Base-by-base conservation (phyloP, 345 rosid species). In the Rhodamnia argentea region DNA sequence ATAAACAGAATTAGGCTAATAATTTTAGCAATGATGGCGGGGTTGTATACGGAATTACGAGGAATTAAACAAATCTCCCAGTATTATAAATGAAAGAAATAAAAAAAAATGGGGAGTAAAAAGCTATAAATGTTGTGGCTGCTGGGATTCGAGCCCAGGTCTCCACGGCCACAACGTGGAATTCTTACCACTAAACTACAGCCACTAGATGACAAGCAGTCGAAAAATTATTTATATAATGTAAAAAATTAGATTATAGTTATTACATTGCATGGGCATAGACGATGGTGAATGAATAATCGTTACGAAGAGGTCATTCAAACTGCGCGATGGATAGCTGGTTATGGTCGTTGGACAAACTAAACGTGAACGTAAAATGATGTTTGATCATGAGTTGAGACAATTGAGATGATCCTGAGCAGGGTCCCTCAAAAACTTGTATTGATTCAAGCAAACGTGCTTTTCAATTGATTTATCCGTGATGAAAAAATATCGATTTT, bases 71-170 rank as follows among this genome's bases (percentile, higher is more conserved):
- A 60, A 60, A 60, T 60, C 6, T 62, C 40, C 40, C 40, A 27
- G 20, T 2, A 13, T 64, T 8, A 7, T 64, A 32, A 32, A 32
- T 15, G 24, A 16, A 64, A 64, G 13, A 32, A 1, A 24, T 18
- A 16, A 2, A 32, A 32, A 40, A 4, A 37, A 18, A 16, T 37
- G 40, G 40, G 4, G 37, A 4, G 18, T 0, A 18, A 3, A 64
- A 64, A 9, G 3, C 2, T 0, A 1, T 11, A 0, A 9, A 18
- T 0, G 1, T 1, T 94, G 95, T 91, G 95, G 96, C 96, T 94
- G 94, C 92, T 96, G 93, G 96, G 96, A 95, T 92, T 95, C 94
- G 92, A 94, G 95, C 96, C 95, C 92, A 93, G 94, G 93, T 94
- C 99, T 93, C 93, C 91, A 94, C 93, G 95, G 95, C 95, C 96